phyloP scores from a whole-genome alignment of 768 basidiomycete species.

The Boletus speciosus region DNA sequence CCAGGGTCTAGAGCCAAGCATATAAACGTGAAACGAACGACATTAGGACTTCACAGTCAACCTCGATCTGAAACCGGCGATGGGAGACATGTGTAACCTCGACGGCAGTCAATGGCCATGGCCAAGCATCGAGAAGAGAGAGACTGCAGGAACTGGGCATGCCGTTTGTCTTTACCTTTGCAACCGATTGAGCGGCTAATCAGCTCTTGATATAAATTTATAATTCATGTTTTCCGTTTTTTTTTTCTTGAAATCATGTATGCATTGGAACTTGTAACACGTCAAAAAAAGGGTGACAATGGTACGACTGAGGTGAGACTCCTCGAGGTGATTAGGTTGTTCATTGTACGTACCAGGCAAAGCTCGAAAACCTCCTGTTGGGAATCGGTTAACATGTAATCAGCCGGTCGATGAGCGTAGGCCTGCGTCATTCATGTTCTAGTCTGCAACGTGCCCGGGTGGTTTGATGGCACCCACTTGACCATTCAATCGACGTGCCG shows the following conservation, averaged over 20 bases:
- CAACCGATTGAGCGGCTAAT: slow-evolving; percentile 63
- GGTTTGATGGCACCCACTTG: background rate
- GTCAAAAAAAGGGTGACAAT: background rate
- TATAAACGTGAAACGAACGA: slow-evolving; percentile 27
- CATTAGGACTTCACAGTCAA: slow-evolving; percentile 36
- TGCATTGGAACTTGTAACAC: background rate
- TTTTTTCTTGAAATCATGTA: background rate
- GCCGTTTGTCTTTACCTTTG: slow-evolving; percentile 46
- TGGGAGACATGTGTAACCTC: slow-evolving; percentile 20
- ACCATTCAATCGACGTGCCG: background rate
- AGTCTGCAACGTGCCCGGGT: background rate
- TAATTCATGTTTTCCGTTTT: background rate
- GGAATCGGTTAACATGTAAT: background rate
- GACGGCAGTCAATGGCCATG: slow-evolving; percentile 16
- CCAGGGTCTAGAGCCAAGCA: slow-evolving; percentile 31
- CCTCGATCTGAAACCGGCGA: slow-evolving; percentile 38
- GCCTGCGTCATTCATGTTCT: background rate
- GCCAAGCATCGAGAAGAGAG: slow-evolving; percentile 47
- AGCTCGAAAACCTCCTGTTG: slow-evolving; percentile 4
- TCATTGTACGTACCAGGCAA: slow-evolving; percentile 1
- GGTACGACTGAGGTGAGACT: background rate
- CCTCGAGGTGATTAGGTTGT: background rate
- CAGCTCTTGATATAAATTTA: slow-evolving; percentile 53
- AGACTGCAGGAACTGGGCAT: slow-evolving; percentile 63
- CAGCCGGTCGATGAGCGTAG: background rate